A percentile compares a stretch with the other conserved stretches of the same genome.
phyloP scores from a whole-genome alignment of 306 rosid genomes.

The Pueraria montana region DNA sequence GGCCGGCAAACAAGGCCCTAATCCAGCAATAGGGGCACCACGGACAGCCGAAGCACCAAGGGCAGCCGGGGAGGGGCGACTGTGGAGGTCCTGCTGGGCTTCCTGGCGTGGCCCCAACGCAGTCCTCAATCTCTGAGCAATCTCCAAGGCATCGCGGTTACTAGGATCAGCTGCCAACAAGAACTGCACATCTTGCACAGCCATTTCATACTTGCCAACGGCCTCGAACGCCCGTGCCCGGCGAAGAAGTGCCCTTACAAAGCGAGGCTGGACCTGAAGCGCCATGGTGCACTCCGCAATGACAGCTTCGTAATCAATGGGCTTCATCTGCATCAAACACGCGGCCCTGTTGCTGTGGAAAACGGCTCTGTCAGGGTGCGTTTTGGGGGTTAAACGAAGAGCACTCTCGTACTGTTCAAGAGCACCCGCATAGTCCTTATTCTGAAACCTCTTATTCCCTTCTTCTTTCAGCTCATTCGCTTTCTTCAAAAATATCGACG shows the following conservation, averaged over 20 bases:
- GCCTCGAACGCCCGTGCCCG: slow-evolving; percentile 92
- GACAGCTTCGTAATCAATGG: slow-evolving; percentile 84
- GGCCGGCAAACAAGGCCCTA: slow-evolving; percentile 88
- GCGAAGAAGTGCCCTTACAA: slow-evolving; percentile 84
- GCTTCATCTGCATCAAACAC: slow-evolving; percentile 98
- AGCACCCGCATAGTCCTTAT: slow-evolving; percentile 88
- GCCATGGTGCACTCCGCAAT: slow-evolving; percentile 95
- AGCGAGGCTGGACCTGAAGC: slow-evolving; percentile 87
- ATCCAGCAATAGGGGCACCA: slow-evolving; percentile 90
- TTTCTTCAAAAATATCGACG: slow-evolving; percentile 84
- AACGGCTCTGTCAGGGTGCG: slow-evolving; percentile 81
- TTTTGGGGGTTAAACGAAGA: slow-evolving; percentile 82
- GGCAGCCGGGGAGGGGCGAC: slow-evolving; percentile 99
- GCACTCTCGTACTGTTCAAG: slow-evolving; percentile 92
- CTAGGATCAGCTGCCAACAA: slow-evolving; percentile 78
- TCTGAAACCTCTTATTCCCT: slow-evolving; percentile 86
- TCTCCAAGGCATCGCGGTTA: slow-evolving; percentile 84
- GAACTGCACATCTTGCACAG: slow-evolving; percentile 86
- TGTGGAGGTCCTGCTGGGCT: slow-evolving; percentile 94
- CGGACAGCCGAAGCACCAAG: slow-evolving; percentile 97
- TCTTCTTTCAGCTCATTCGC: slow-evolving; percentile 97
- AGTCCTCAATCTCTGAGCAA: slow-evolving; percentile 76
- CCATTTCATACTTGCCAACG: slow-evolving; percentile 82
- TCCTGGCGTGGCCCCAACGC: slow-evolving; percentile 87
- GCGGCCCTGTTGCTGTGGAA: slow-evolving; percentile 96